A percentile compares a stretch with the other conserved stretches of the same genome.
Conservation (phyloP, 805 yeast species). For the Torulaspora franciscae region DNA sequence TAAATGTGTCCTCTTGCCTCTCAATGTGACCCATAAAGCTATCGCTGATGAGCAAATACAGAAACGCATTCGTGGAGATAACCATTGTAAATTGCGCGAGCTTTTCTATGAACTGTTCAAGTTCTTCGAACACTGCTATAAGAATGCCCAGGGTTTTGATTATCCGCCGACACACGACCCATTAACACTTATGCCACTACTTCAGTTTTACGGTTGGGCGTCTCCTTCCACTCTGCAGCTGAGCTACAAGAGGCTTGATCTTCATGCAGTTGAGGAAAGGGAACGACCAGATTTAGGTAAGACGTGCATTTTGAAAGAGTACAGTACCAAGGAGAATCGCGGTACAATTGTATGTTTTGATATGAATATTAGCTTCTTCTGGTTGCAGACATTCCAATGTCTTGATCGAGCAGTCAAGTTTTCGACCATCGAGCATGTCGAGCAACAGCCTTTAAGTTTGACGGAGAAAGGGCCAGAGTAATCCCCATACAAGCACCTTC, state of each 20-base stretch:
- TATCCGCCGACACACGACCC: conserved; percentile 79
- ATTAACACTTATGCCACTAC: conserved; percentile 55
- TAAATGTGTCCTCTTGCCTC: conserved; percentile 54
- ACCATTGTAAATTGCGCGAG: conserved; percentile 44
- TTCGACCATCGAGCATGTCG: conserved; percentile 22
- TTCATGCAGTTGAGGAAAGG: conserved; percentile 29
- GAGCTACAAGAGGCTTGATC: conserved; percentile 24
- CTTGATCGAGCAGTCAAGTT: conserved; percentile 37
- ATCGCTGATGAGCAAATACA: conserved; percentile 41
- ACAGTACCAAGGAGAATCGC: conserved; percentile 19
- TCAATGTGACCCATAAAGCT: conserved; percentile 67
- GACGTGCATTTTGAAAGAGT: conserved; percentile 39
- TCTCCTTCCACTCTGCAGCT: conserved; percentile 19
- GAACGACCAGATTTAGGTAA: conserved; percentile 56
- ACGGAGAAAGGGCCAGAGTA: background rate
- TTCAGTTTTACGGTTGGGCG: conserved; percentile 41
- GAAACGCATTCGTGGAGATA: conserved; percentile 37
- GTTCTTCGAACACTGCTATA: conserved; percentile 46
- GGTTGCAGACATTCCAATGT: conserved; percentile 42
- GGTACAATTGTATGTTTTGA: conserved; percentile 42
- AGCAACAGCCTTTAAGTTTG: background rate
- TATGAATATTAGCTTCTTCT: conserved; percentile 41
- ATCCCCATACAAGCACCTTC: background rate
- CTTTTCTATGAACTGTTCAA: conserved; percentile 51
- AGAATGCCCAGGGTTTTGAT: conserved; percentile 40